A percentile compares a stretch with the other conserved stretches of the same genome.
These are phyloP conservation scores for Aquilaria sinensis DNA, from an alignment of 345 rosid genomes.

Conservation along the genomic window DNA sequence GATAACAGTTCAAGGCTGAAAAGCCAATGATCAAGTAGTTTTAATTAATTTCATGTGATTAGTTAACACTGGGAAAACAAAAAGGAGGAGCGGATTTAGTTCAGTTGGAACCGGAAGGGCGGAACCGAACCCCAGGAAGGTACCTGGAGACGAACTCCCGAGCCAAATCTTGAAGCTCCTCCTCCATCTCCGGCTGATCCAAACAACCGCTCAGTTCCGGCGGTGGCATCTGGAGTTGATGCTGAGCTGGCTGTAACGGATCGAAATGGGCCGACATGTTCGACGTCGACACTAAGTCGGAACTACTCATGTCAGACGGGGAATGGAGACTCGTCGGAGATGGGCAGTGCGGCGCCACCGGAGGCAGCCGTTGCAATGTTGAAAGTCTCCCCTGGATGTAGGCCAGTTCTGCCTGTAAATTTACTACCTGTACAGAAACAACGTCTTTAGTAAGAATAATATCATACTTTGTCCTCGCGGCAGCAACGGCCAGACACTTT, in stretches of 20 bases:
- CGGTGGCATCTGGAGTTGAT: neutral
- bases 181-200: slow-evolving; percentile 21
- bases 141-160: slow-evolving; percentile 42
- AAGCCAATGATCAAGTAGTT: no score
- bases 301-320: slow-evolving; percentile 7
- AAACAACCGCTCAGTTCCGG: slow-evolving; percentile 11
- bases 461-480: no score
- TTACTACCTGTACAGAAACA: slow-evolving; percentile 40
- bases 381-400: slow-evolving; percentile 59
- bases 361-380: slow-evolving; percentile 34
- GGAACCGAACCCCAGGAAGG: slow-evolving; percentile 32
- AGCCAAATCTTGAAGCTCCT: slow-evolving; percentile 38
- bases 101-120: slow-evolving; percentile 20
- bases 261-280: slow-evolving; percentile 25
- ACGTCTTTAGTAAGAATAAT: neutral
- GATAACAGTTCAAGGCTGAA: no score
- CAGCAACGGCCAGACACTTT: no score
- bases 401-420: slow-evolving; percentile 75
- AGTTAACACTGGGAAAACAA: no score
- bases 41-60: no score
- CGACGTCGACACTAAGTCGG: slow-evolving; percentile 20
- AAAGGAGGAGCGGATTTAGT: neutral
- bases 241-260: slow-evolving; percentile 10
- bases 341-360: slow-evolving; percentile 10
- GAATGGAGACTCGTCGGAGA: slow-evolving; percentile 14